Base-by-base conservation (phyloP, 129 eudicot species). In the Escallonia herrerae region DNA sequence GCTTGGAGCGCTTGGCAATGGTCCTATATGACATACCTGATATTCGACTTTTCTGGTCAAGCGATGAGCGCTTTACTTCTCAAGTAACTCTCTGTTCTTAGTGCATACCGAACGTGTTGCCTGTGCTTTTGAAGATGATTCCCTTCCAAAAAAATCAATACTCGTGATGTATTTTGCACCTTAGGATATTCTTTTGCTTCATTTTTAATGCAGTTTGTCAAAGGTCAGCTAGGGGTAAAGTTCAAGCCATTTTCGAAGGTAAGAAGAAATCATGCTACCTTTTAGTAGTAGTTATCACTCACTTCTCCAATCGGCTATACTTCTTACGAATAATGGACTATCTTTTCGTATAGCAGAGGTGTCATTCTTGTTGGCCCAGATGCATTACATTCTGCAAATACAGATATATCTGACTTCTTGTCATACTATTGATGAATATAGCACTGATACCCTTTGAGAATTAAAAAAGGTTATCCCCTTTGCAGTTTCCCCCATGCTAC, bases 1-100 rank as follows among this genome's bases (percentile, higher is more conserved):
- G 98, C 46, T 83, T 93, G 78, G 98, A 93, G 76, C 80, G 98
- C 60, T 71, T 93, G 59, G 98, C 98, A 3, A 90, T 86, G 97
- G 96, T 90, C 49, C 66, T 90, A 41, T 93, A 87, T 73, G 95
- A 85, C 67, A 89, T 86, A 43, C 95, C 96, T 58, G 95, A 85
- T 60, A 85, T 90, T 69, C 87, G 99, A 56, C 96, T 93, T 40
- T 93, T 93, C 68, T 91, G 98, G 97, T 80, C 95, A 38, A 75
- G 61, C 7, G 97, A 91, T 70, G 86, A 91, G 76, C 82, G 97
- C 65, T 91, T 91, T 65, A 85, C 95, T 56, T 91, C 97, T 66
- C 97, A 91, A 76, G 96, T 85, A 79, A 62, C 72, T 76, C 60
- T 53, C 49, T 45, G 33, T 22, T 22, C 33, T 22, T 1, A 22